phyloP scores from a whole-genome alignment of 1,284 basidiomycete genomes.

The Fomitiporia mediterranea region DNA sequence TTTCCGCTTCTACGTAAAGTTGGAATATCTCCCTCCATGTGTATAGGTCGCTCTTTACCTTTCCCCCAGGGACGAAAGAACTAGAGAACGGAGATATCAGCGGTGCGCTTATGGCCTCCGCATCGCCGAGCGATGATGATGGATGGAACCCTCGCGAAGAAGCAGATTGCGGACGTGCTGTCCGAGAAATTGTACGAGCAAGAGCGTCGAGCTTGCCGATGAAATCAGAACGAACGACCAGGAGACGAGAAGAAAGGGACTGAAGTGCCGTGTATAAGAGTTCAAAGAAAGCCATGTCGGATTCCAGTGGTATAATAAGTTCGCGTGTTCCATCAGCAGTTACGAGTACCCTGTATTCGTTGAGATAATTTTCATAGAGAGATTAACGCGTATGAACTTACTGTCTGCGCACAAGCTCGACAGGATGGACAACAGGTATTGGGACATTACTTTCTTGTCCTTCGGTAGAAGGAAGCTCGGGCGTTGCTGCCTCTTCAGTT shows the following conservation, averaged over 20 bases:
- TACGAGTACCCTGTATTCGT: slow-evolving; percentile 4
- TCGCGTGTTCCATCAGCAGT: slow-evolving; percentile 37
- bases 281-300: slow-evolving; percentile 81
- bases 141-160: slow-evolving; percentile 40
- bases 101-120: slow-evolving; percentile 31
- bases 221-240: slow-evolving; percentile 61
- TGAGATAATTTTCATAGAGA: background rate
- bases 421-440: background rate
- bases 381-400: slow-evolving; percentile 2
- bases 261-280: slow-evolving; percentile 71
- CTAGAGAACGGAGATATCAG: slow-evolving; percentile 21
- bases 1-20: slow-evolving; percentile 82
- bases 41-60: slow-evolving; percentile 71
- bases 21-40: slow-evolving; percentile 90
- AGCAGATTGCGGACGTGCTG: slow-evolving; percentile 56
- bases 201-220: slow-evolving; percentile 55
- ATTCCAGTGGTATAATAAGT: slow-evolving; percentile 75
- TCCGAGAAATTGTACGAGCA: slow-evolving; percentile 52
- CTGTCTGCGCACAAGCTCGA: slow-evolving; percentile 16
- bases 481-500: background rate
- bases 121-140: slow-evolving; percentile 42
- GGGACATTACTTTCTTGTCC: background rate
- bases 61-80: slow-evolving; percentile 25
- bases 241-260: slow-evolving; percentile 63
- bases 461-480: background rate